phyloP scores from a whole-genome alignment of 2,329 filamentous ascomycete genomes.

The Fusarium sp. region DNA sequence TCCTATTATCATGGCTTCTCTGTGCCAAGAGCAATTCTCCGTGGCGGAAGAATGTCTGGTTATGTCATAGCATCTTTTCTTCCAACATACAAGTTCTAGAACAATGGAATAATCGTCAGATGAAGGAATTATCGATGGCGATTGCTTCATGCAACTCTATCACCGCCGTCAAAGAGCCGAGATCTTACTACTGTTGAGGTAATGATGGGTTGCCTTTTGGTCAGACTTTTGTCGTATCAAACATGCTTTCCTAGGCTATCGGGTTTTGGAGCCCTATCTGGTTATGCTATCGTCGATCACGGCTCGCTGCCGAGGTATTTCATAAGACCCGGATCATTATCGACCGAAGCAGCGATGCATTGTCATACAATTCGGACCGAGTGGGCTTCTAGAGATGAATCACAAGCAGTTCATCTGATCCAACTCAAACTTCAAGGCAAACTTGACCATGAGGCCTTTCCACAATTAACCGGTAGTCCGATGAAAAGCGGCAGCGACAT shows the following conservation, averaged over 20 bases:
- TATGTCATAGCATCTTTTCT: neutral
- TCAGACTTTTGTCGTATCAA: neutral
- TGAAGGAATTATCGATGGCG: neutral
- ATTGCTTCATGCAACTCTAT: neutral
- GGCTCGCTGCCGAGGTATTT: neutral
- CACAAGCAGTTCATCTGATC: neutral
- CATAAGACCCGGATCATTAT: neutral
- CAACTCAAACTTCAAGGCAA: neutral
- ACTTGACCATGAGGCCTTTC: neutral
- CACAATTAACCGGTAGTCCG: neutral
- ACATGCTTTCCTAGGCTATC: neutral
- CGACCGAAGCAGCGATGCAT: neutral
- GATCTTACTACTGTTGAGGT: neutral
- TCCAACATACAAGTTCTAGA: accelerated
- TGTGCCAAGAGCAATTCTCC: neutral
- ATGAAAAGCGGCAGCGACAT: neutral
- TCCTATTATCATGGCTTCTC: slow-evolving; percentile 1
- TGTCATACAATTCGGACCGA: neutral
- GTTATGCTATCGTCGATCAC: slow-evolving; percentile 1
- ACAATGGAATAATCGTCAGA: neutral
- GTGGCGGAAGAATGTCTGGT: slow-evolving; percentile 1
- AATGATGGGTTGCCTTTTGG: neutral
- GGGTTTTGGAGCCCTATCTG: neutral
- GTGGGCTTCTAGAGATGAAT: neutral
- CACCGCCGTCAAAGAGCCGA: slow-evolving; percentile 18